phyloP scores from a whole-genome alignment of 345 rosid species.

The Schrenkiella parvula region DNA sequence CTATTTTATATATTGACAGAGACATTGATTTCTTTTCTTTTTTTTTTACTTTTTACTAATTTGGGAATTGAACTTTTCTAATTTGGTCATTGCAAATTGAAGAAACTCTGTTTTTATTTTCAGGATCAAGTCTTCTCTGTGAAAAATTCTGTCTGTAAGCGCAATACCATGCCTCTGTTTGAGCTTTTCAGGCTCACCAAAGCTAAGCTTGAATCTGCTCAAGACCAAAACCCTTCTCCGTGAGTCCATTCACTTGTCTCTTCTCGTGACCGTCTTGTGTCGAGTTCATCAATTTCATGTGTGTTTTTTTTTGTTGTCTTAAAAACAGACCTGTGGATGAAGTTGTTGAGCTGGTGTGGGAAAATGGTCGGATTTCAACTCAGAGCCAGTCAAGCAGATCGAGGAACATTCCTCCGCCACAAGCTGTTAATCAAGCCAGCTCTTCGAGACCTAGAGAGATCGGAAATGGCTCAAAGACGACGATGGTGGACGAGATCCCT shows the following conservation, averaged over 20 bases:
- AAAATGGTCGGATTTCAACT: constrained; percentile 64
- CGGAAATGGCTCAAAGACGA: constrained; percentile 32
- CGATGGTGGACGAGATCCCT: constrained; percentile 45
- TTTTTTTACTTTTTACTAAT: neutral
- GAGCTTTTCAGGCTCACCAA: constrained; percentile 60
- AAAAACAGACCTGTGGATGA: constrained; percentile 61
- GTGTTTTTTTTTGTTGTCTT: neutral
- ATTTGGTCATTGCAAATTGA: neutral
- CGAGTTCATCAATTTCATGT: neutral
- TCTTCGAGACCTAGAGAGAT: constrained; percentile 37
- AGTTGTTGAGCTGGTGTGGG: constrained; percentile 66
- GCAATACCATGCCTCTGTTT: constrained; percentile 67
- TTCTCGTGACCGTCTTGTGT: neutral
- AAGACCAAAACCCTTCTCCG: constrained; percentile 47
- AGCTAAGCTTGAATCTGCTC: constrained; percentile 40
- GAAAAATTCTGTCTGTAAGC: neutral
- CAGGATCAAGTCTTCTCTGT: constrained; percentile 22
- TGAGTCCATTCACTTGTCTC: constrained; percentile 40
- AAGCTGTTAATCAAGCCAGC: constrained; percentile 20
- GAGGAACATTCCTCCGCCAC: constrained; percentile 34
- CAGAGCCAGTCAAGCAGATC: constrained; percentile 57
- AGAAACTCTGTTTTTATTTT: constrained; percentile 1
- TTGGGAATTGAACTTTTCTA: neutral
- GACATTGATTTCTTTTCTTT: constrained; percentile 3
- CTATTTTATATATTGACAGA: constrained; percentile 18